These are phyloP conservation scores for Laetiporus sulphureus DNA, from an alignment of 1,284 basidiomycete genomes.

Conservation along the genomic window DNA sequence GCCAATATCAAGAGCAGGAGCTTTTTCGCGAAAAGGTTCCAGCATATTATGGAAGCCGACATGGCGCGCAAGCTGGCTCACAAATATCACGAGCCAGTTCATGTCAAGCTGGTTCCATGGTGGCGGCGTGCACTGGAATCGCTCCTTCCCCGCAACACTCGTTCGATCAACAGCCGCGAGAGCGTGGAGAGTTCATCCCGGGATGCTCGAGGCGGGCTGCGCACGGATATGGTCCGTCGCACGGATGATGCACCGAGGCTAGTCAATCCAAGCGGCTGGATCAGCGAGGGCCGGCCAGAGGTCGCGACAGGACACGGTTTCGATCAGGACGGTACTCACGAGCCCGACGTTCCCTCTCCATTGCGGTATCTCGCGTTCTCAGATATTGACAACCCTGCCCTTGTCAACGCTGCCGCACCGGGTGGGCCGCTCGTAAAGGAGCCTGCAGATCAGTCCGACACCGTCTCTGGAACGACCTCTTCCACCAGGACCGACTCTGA, in stretches of 20 bases:
- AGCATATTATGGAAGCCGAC: constrained; percentile 55
- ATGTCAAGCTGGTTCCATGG: constrained; percentile 20
- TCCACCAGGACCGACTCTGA: not conserved
- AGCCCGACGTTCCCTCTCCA: not conserved
- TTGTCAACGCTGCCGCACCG: not conserved
- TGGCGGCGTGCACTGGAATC: constrained; percentile 16
- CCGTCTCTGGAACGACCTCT: not conserved
- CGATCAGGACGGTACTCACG: not conserved
- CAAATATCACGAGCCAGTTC: constrained; percentile 14
- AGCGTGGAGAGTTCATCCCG: constrained; percentile 11
- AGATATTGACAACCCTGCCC: constrained; percentile 4
- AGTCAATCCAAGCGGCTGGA: constrained; percentile 80
- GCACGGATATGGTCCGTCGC: constrained; percentile 81
- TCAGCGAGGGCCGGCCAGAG: constrained; percentile 37
- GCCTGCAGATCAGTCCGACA: not conserved
- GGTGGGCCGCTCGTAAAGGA: too few species aligned
- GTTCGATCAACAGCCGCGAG: constrained; percentile 9
- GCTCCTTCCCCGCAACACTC: constrained; percentile 9
- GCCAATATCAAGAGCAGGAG: constrained; percentile 34
- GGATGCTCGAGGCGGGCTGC: constrained; percentile 29
- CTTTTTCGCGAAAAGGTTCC: constrained; percentile 73
- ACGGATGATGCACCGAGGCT: constrained; percentile 74
- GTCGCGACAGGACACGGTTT: not conserved
- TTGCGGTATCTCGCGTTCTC: constrained; percentile 2
- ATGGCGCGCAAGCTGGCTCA: constrained; percentile 24